Evolutionary conservation across 1,139 yeast species (phyloP).

Genomic region (Candida sp.): DNA sequence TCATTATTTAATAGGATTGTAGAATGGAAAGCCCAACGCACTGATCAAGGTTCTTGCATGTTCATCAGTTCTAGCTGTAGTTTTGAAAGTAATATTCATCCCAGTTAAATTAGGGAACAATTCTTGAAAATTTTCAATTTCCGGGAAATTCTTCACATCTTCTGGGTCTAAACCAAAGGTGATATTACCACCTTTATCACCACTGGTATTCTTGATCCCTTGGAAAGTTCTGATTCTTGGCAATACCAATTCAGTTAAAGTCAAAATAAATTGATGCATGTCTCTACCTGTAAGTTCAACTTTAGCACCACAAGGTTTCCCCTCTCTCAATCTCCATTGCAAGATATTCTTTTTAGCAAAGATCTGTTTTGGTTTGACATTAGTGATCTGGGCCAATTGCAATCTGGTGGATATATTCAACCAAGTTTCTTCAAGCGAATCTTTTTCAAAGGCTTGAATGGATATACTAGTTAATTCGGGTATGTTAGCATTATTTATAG

Average conservation of each 20-base stretch:
- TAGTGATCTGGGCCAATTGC: slow-evolving; percentile 91
- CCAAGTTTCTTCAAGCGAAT: slow-evolving; percentile 71
- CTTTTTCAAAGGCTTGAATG: slow-evolving; percentile 74
- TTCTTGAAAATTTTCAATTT: slow-evolving; percentile 87
- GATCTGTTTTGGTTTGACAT: slow-evolving; percentile 73
- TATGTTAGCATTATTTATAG: slow-evolving; percentile 61
- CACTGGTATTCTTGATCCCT: slow-evolving; percentile 74
- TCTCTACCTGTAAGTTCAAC: slow-evolving; percentile 75
- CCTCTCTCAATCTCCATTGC: slow-evolving; percentile 84
- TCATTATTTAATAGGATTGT: slow-evolving; percentile 6
- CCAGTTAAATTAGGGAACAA: slow-evolving; percentile 88
- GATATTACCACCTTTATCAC: slow-evolving; percentile 84
- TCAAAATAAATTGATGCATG: slow-evolving; percentile 80
- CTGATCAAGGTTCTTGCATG: slow-evolving; percentile 89
- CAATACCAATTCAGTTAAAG: slow-evolving; percentile 86
- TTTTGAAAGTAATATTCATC: slow-evolving; percentile 79
- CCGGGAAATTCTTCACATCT: slow-evolving; percentile 85
- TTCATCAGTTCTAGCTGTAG: slow-evolving; percentile 86
- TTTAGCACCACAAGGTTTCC: slow-evolving; percentile 92
- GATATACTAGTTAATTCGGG: slow-evolving; percentile 67
- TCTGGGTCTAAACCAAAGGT: slow-evolving; percentile 81
- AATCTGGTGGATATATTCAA: slow-evolving; percentile 75
- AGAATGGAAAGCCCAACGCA: slow-evolving; percentile 80
- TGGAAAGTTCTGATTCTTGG: slow-evolving; percentile 89
- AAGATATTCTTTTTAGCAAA: slow-evolving; percentile 80